A percentile compares a stretch with the other conserved stretches of the same genome.
Evolutionary conservation across 768 basidiomycete species (phyloP).

Genomic region (Mycena haematopus): DNA sequence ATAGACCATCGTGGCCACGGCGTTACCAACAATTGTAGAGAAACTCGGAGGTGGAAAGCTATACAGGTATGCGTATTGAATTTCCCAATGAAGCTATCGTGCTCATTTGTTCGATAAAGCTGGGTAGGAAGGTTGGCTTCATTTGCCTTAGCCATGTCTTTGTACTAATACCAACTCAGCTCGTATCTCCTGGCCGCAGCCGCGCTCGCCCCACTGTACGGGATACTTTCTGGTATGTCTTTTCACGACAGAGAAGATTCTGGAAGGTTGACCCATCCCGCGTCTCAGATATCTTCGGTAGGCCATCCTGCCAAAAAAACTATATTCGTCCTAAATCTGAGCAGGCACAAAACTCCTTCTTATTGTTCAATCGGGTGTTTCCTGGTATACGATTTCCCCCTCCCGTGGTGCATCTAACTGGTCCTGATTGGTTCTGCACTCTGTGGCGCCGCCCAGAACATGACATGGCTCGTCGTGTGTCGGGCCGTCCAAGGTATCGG

Average conservation of each 20-base stretch:
- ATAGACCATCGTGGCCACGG: constrained; percentile 73
- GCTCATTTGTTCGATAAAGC: constrained; percentile 57
- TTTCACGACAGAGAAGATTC: constrained; percentile 55
- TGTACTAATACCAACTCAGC: constrained; percentile 42
- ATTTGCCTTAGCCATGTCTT: no score
- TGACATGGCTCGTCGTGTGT: constrained; percentile 78
- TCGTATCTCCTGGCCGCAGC: constrained; percentile 77
- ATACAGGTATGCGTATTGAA: constrained; percentile 42
- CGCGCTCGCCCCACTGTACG: constrained; percentile 73
- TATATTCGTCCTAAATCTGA: neutral
- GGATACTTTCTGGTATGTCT: constrained; percentile 74
- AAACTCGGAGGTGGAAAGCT: constrained; percentile 65
- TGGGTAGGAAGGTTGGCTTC: constrained; percentile 71
- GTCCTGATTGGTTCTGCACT: constrained; percentile 77
- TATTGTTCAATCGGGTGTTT: constrained; percentile 72
- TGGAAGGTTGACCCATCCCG: no score
- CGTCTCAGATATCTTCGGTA: constrained; percentile 28
- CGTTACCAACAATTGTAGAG: constrained; percentile 72
- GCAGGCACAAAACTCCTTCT: constrained; percentile 74
- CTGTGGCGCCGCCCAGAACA: constrained; percentile 80
- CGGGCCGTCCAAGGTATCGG: constrained; percentile 68
- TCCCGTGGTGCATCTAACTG: no score
- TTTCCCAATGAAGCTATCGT: neutral
- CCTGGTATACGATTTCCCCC: constrained; percentile 51
- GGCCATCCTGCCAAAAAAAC: neutral